Evolutionary conservation across 805 yeast genomes (phyloP).

Genomic region (Clavispora santaluciae): DNA sequence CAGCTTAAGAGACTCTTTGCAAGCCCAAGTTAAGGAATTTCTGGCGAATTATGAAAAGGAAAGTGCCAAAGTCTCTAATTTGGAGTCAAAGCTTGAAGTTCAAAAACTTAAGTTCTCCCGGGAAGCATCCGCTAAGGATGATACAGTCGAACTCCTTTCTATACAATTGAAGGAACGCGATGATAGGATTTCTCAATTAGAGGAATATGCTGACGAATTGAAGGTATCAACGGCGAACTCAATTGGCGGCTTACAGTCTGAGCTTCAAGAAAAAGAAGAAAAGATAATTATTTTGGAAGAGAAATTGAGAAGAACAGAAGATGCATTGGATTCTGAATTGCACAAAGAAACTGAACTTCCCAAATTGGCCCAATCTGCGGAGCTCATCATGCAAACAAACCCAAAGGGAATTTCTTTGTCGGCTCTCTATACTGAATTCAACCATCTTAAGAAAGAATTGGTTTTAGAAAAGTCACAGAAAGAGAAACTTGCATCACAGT

Average conservation of each 20-base stretch:
- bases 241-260: conserved; percentile 29
- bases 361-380: conserved; percentile 54
- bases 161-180: conserved; percentile 47
- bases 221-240: conserved; percentile 34
- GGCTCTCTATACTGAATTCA: conserved; percentile 60
- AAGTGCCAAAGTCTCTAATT: conserved; percentile 15
- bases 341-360: conserved; percentile 37
- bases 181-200: conserved; percentile 50
- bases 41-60: conserved; percentile 37
- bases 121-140: conserved; percentile 49
- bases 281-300: conserved; percentile 27
- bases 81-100: conserved; percentile 28
- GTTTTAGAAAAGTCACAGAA: conserved; percentile 68
- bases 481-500: conserved; percentile 61
- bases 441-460: conserved; percentile 59
- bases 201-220: conserved; percentile 40
- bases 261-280: conserved; percentile 36
- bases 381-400: conserved; percentile 41
- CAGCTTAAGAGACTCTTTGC: conserved; percentile 22
- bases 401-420: conserved; percentile 55
- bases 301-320: conserved; percentile 36
- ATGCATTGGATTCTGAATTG: conserved; percentile 35
- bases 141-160: conserved; percentile 53
- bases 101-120: conserved; percentile 44
- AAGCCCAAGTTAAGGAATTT: conserved; percentile 40